These are phyloP conservation scores for Arthroderma uncinatum DNA, from an alignment of 2,329 filamentous ascomycete genomes.

Conservation along the genomic window DNA sequence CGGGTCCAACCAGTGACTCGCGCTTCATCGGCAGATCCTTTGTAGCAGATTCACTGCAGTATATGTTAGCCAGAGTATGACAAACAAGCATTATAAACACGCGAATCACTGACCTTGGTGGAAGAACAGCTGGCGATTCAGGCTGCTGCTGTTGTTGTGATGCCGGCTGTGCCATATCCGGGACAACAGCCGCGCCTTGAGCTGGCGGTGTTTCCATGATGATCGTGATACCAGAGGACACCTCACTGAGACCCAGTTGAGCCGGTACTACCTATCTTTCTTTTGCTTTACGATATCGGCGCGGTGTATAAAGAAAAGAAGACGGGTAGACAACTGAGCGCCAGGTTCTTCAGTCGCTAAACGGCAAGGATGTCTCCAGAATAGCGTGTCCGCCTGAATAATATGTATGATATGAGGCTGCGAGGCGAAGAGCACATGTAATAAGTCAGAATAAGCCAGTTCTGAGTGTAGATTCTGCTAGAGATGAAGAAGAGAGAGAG, in stretches of 20 bases:
- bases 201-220: neutral
- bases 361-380: no score
- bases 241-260: neutral
- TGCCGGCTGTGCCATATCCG: neutral
- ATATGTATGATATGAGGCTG: neutral
- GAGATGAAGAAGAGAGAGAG: neutral
- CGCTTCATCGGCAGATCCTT: neutral
- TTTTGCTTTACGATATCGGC: neutral
- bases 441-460: conserved; percentile 1
- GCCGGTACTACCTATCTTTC: neutral
- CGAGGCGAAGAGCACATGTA: neutral
- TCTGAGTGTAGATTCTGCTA: neutral
- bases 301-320: no score
- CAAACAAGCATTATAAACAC: neutral
- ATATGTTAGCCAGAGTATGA: neutral
- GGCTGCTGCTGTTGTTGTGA: neutral
- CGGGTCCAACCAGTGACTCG: neutral
- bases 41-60: neutral
- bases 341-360: no score
- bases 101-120: neutral
- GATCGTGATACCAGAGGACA: neutral
- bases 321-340: no score
- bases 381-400: neutral
- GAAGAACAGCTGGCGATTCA: neutral
- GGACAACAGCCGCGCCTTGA: neutral